Base-by-base conservation (phyloP, 108 stramenopile genomes). In the Skeletonema potamos region DNA sequence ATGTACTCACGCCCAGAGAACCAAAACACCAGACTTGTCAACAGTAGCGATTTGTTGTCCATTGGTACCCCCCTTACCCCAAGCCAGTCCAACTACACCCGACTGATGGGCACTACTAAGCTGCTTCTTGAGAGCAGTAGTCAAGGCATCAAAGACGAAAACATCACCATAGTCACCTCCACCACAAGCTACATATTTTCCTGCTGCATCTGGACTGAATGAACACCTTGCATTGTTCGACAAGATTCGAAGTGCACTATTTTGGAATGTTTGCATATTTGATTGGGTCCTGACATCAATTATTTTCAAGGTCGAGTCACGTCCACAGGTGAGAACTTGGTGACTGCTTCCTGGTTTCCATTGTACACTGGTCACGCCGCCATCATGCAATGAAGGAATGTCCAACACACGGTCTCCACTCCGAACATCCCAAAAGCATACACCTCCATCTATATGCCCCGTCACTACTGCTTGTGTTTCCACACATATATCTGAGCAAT, bases 11-110 rank as follows among this genome's bases (percentile, higher is more conserved):
- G 88, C 85, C 93, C 93, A 95, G 56, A 95, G 56, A 57, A 92
- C 71, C 54, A 95, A 41, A n/a, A 54, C 66, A 12, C 93, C 93
- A 11, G 74, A 73, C 61, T 89, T 89, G 68, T 92, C 91, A 20
- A 91, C 82, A 29, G 88, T 77, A 30, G 90, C 90, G 56, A 90
- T 84, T 79, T 94, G 89, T 62, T 92, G 90, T 10, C 89, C 88
- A 57, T 83, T 76, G 27, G 73, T 73, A 7, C 89, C 93, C 34
- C 89, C 90, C 63, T 41, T 66, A 12, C 86, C 85, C 94, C 91
- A 95, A 15, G 87, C 85, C 41, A 92, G 43, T 44, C 88, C 94
- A 66, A 86, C 74, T 17, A 86, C 87, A 28, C 90, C 84, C 28
- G 37, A 46, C 43, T 83, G 46, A 67, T 92, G 89, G 9, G 48